These are phyloP conservation scores for Cercospora beticola DNA, from an alignment of 2,329 filamentous ascomycete genomes.

Conservation along the genomic window DNA sequence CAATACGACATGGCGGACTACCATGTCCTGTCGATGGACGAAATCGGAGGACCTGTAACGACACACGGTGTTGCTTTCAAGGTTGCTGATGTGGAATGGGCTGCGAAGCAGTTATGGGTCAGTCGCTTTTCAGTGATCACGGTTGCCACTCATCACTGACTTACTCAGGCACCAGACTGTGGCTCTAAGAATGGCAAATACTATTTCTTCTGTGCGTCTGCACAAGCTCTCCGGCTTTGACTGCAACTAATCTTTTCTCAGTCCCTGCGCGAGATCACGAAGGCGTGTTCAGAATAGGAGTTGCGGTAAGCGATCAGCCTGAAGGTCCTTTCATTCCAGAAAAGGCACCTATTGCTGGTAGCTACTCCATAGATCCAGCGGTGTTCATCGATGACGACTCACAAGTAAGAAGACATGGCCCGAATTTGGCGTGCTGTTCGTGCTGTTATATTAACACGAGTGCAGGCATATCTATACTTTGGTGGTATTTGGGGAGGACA, in stretches of 20 bases:
- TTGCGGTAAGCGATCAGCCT: constrained; percentile 63
- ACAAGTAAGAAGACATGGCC: constrained; percentile 26
- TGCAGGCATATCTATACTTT: constrained; percentile 66
- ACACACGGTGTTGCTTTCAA: constrained; percentile 72
- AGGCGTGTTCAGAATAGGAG: constrained; percentile 71
- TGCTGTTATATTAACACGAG: background rate
- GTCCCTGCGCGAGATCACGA: constrained; percentile 69
- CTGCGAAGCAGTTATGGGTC: constrained; percentile 71
- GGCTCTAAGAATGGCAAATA: constrained; percentile 68
- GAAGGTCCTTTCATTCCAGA: constrained; percentile 70
- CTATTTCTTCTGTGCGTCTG: constrained; percentile 61
- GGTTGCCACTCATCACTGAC: background rate
- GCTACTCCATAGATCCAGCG: constrained; percentile 75
- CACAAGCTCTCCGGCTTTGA: background rate
- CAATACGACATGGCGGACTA: constrained; percentile 85
- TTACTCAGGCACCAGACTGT: constrained; percentile 64
- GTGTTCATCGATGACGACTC: constrained; percentile 70
- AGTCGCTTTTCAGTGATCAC: background rate
- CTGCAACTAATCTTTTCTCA: background rate
- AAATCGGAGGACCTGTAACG: constrained; percentile 58
- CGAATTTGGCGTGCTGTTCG: background rate
- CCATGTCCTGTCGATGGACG: constrained; percentile 69
- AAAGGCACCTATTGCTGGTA: constrained; percentile 63
- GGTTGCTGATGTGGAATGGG: constrained; percentile 70
- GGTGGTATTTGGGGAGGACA: constrained; percentile 80